These are phyloP conservation scores for Fusarium sambucinum DNA, from an alignment of 2,329 filamentous ascomycete species.

Conservation along the genomic window DNA sequence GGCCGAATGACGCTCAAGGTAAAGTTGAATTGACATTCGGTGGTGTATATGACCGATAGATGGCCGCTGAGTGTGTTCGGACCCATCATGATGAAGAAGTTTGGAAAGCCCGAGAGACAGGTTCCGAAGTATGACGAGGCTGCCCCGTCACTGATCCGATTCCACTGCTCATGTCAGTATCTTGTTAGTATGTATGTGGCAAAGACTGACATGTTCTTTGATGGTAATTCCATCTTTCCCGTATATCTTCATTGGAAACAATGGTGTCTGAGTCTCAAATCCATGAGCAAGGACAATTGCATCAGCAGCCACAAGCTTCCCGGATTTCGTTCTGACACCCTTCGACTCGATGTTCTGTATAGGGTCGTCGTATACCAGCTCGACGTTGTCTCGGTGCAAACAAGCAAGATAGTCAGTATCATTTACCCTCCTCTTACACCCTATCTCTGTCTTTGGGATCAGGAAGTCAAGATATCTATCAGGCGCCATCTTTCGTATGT, in stretches of 20 bases:
- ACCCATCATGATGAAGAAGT: constrained; percentile 54
- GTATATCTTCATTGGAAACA: constrained; percentile 61
- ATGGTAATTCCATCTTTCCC: constrained; percentile 57
- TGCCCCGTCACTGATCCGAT: constrained; percentile 40
- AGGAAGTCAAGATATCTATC: constrained; percentile 49
- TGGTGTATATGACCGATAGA: constrained; percentile 62
- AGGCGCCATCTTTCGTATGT: constrained; percentile 47
- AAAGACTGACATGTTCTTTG: constrained; percentile 55
- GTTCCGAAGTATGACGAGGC: constrained; percentile 62
- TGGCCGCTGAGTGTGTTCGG: constrained; percentile 60
- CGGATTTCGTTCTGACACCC: constrained; percentile 36
- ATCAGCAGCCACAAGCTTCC: constrained; percentile 43
- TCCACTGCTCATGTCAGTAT: constrained; percentile 48
- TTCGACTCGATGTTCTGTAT: constrained; percentile 27
- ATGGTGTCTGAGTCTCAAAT: constrained; percentile 60
- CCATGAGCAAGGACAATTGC: constrained; percentile 62
- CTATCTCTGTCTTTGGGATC: constrained; percentile 51
- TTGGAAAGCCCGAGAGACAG: constrained; percentile 60
- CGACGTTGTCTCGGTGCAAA: constrained; percentile 49
- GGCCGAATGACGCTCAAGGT: constrained; percentile 52
- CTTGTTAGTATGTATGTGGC: fast-evolving
- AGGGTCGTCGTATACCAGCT: constrained; percentile 44
- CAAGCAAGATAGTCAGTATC: constrained; percentile 52
- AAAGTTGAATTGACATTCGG: constrained; percentile 65
- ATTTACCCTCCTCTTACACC: constrained; percentile 54